A percentile compares a stretch with the other conserved stretches of the same genome.
Conservation (phyloP, 495 filamentous ascomycete genomes). For the Oleoguttula mirabilis region DNA sequence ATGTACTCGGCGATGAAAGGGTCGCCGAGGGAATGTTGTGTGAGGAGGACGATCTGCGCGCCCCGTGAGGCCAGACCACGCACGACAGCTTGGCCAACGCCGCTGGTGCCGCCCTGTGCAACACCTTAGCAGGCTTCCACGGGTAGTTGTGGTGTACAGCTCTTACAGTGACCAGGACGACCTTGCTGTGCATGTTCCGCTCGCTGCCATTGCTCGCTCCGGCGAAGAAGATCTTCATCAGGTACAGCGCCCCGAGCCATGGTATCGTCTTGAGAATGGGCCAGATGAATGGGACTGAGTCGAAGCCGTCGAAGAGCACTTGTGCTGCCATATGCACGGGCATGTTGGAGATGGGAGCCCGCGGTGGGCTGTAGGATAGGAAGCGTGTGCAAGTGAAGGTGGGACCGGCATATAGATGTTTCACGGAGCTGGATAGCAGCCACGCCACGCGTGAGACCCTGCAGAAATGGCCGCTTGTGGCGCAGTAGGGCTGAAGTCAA, state of each 20-base stretch:
- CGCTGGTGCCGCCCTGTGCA: slow-evolving; percentile 74
- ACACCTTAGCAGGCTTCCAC: no score
- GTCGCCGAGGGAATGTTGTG: slow-evolving; percentile 65
- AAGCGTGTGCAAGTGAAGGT: no score
- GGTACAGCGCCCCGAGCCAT: slow-evolving; percentile 45
- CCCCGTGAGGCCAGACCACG: slow-evolving; percentile 67
- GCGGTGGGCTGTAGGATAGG: background rate
- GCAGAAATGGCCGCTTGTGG: no score
- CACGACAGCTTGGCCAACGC: slow-evolving; percentile 70
- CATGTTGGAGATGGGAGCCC: slow-evolving; percentile 40
- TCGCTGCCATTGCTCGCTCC: slow-evolving; percentile 67
- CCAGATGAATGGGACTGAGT: slow-evolving; percentile 52
- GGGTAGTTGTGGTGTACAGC: background rate
- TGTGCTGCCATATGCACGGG: slow-evolving; percentile 62
- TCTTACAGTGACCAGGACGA: slow-evolving; percentile 77
- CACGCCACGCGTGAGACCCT: no score
- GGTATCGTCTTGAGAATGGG: slow-evolving; percentile 46
- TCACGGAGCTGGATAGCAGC: no score
- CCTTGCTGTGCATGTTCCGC: slow-evolving; percentile 79
- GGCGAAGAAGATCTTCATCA: slow-evolving; percentile 66
- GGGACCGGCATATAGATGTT: no score
- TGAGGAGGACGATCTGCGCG: slow-evolving; percentile 83
- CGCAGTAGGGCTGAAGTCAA: no score
- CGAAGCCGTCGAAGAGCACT: slow-evolving; percentile 49
- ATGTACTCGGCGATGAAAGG: slow-evolving; percentile 86